phyloP scores from a whole-genome alignment of 495 filamentous ascomycete species.

The Aspergillus bridgeri region DNA sequence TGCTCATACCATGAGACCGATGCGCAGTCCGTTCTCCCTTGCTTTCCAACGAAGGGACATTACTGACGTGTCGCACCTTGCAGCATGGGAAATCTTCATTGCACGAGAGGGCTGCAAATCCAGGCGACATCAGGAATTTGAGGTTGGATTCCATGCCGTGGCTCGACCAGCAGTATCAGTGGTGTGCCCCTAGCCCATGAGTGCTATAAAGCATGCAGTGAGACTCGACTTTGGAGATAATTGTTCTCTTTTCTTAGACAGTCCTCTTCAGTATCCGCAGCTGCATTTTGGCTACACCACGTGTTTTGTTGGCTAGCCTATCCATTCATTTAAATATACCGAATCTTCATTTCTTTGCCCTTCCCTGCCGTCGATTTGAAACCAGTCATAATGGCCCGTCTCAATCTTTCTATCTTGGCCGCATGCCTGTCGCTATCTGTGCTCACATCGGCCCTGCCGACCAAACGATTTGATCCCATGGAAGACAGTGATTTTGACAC shows the following conservation, averaged over 20 bases:
- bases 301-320: slow-evolving; percentile 11
- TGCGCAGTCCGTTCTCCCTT: background rate
- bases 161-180: background rate
- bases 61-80: background rate
- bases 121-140: background rate
- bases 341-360: slow-evolving; percentile 7
- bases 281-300: background rate
- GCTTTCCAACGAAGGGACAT: slow-evolving; percentile 1
- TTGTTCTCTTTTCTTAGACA: background rate
- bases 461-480: slow-evolving; percentile 10
- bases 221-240: background rate
- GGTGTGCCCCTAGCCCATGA: background rate
- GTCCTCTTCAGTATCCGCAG: background rate
- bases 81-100: background rate
- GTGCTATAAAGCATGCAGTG: slow-evolving; percentile 1
- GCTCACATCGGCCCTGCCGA: slow-evolving; percentile 30
- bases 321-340: slow-evolving; percentile 8
- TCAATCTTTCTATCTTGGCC: slow-evolving; percentile 32
- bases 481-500: background rate
- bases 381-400: slow-evolving; percentile 34
- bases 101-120: background rate
- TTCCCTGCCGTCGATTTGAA: background rate
- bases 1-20: slow-evolving; percentile 1
- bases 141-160: background rate
- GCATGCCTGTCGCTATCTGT: slow-evolving; percentile 32